Evolutionary conservation across 2,329 filamentous ascomycete genomes (phyloP), one percentile per base, ranked within the genome.

Genomic region (Magnaporthales sp.): DNA sequence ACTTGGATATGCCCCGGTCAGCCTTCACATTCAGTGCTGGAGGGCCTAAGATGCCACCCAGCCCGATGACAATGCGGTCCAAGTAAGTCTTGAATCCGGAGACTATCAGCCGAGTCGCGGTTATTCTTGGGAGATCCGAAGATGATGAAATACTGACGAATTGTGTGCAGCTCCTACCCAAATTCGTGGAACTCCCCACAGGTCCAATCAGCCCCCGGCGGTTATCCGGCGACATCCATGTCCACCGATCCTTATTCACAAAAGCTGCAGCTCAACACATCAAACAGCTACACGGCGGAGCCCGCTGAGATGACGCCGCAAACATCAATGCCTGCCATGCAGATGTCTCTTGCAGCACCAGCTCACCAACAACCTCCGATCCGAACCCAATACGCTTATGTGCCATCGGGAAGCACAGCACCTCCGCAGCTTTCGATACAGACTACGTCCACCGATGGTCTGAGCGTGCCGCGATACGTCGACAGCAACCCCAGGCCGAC

Each of bases 391-490:
- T 87, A 85, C 72, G 81, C 82, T 13, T 87, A 86, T 72, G 79
- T 81, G 29, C 81, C 82, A 32, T 26, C 46, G 1, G 77, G 81
- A 13, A 80, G 82, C 4, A 81, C 82, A 4, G 80, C 82, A 1
- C 79, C 84, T 5, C 78, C 82, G 3, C 83, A 84, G 62, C 75
- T 86, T 4, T 80, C 84, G 5, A 74, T 80, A 15, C 73, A 80
- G 22, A 76, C 75, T 54, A 80, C 76, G 62, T 74, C 74, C 1
- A 82, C 84, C 65, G 79, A 76, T 67, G 78, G 78, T 24, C 78
- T 86, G 66, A 84, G 78, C 71, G 80, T 87, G 62, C 84, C 85
- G 11, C 80, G 85, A 69, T 87, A 86, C 71, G 80, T 87, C 63
- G 85, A 87, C 72, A 78, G 74, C 70, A 84, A 82, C 69, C 79